Evolutionary conservation across 2,329 filamentous ascomycete species (phyloP).

Genomic region (Exophiala mesophila): DNA sequence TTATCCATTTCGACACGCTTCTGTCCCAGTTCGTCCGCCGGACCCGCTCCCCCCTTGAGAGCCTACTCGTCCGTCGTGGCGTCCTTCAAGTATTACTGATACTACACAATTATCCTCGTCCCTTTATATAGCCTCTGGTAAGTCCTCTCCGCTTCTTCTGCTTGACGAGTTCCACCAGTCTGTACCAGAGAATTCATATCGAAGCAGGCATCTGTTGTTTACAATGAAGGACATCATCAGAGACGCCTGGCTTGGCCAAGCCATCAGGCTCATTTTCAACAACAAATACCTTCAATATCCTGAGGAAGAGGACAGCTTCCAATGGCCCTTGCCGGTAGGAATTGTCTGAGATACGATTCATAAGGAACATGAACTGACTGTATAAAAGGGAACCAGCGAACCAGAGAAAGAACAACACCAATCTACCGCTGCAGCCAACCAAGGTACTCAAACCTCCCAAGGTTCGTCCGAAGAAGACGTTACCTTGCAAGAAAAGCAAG

Average conservation of each 20-base stretch:
- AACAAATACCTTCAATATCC: slow-evolving; percentile 42
- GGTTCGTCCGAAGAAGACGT: neutral
- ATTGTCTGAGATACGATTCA: neutral
- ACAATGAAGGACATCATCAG: slow-evolving; percentile 25
- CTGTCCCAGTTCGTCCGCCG: too few species aligned
- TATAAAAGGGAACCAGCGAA: neutral
- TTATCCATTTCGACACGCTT: too few species aligned
- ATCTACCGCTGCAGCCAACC: neutral
- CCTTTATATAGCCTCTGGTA: too few species aligned
- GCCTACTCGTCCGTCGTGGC: too few species aligned
- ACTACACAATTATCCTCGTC: too few species aligned
- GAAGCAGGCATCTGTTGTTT: too few species aligned
- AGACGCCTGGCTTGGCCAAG: slow-evolving; percentile 44
- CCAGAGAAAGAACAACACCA: neutral
- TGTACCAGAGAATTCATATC: too few species aligned
- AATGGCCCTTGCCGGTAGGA: neutral
- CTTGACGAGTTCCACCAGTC: too few species aligned
- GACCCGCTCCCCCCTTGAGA: too few species aligned
- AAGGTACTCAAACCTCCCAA: neutral
- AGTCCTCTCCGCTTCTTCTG: too few species aligned
- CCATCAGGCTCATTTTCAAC: slow-evolving; percentile 38
- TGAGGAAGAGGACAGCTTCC: neutral
- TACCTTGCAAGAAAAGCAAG: neutral
- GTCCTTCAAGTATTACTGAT: too few species aligned
- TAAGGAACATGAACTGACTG: neutral